Base-by-base conservation (phyloP, 257 asterid species). In the Solanum paucissectum region DNA sequence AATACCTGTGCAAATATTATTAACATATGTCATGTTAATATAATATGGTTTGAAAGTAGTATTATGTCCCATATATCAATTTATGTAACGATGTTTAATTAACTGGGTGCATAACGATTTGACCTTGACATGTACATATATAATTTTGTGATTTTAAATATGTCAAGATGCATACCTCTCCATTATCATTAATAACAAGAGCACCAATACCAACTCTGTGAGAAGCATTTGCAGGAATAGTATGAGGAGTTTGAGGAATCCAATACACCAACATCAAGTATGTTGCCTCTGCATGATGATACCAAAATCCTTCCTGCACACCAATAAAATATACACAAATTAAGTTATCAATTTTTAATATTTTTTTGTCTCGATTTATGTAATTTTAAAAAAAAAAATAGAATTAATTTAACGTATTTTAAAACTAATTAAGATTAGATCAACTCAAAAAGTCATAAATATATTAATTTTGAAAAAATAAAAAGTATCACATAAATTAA, bases 151-250 rank as follows among this genome's bases (percentile, higher is more conserved):
- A 52, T 52, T 20, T 52, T 52, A 52, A 52, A 52, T 16, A 16
- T 52, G 23, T 18, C 9, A 4, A 16, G 62, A 23, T 79, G 4
- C 34, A 60, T 94, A 95, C 99, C 92, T 94, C 95, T 40, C 94
- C 91, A 73, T 93, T 95, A 87, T 93, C 91, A 72, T 94, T 95
- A 91, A 93, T 87, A 85, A 94, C 94, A 12, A 94, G 95, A 40
- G 99, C 99, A 82, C 96, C 99, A 84, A 95, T 90, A 64, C 98
- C 97, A 85, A 96, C 97, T 85, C 97, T 92, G 33, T 96, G 99
- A 5, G 98, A 90, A 89, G 98, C 98, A 91, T 94, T 96, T 36
- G 94, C 95, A 25, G 99, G 99, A 79, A 95, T 87, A 81, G 94
- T 93, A 89, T 90, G 95, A 29, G 91, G 76, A 44, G 93, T 88